Base-by-base conservation (phyloP, 2,329 filamentous ascomycete species). In the Colletotrichum eleusines region DNA sequence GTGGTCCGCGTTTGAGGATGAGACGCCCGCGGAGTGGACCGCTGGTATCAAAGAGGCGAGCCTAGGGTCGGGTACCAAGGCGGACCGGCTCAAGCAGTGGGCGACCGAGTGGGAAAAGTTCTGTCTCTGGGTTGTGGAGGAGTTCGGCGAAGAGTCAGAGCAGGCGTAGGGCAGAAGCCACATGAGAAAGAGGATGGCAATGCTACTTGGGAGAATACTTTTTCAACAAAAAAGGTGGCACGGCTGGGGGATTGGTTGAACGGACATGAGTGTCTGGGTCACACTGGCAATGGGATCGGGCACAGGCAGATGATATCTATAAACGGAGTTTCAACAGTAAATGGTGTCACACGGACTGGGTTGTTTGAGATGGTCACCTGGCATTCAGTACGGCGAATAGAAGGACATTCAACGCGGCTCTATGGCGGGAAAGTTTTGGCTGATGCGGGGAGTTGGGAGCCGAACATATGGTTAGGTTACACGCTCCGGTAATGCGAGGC, bases 1-100 rank as follows among this genome's bases (percentile, higher is more conserved):
- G 44, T 97, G 92, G 92, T 91, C 92, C 23, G 91, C 91, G 54
- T 94, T 93, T 75, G 92, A 95, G 76, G 93, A 97, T 76, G 89
- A 92, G 77, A 86, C 81, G 20, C 77, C 85, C 3, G 87, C 89
- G 8, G 88, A 91, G 62, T 97, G 94, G 92, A 81, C 85, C 26
- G 84, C 87, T 63, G 91, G 90, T 73, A 85, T 96, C 73, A 90
- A 88, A 66, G 89, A 91, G 74, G 94, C 92, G 1, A 89, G 90
- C 33, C 83, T 90, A 74, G 93, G 93, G 2, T 84, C 85, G 67
- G 89, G 92, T 0, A 75, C 91, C 33, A 90, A 94, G 77, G 92
- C 92, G 0, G 77, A 88, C 77, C 85, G 90, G 72, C 81, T 97
- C 80, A 88, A 88, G 78, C 86, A 94, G 78, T 96, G 93, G 92